phyloP scores from a whole-genome alignment of 352 stramenopile genomes.

The Globisporangium nunn region DNA sequence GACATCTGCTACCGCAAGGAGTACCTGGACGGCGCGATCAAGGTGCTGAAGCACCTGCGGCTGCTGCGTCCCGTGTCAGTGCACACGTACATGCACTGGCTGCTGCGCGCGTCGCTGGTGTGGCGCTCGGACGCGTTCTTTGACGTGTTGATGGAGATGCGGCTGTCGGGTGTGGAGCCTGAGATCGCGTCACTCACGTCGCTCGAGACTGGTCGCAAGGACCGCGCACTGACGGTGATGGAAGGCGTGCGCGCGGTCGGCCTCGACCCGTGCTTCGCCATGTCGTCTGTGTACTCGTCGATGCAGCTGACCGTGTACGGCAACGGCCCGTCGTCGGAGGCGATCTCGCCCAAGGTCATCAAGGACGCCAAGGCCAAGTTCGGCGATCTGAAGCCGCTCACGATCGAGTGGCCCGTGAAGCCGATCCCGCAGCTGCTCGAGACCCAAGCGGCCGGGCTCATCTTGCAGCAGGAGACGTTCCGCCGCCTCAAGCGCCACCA shows the following conservation, averaged over 20 bases:
- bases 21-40: slow-evolving; percentile 72
- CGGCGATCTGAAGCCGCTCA: slow-evolving; percentile 38
- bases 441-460: slow-evolving; percentile 69
- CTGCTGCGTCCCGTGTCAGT: slow-evolving; percentile 50
- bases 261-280: slow-evolving; percentile 79
- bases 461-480: slow-evolving; percentile 83
- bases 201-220: slow-evolving; percentile 76
- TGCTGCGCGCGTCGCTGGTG: slow-evolving; percentile 67
- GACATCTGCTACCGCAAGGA: slow-evolving; percentile 74
- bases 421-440: slow-evolving; percentile 78
- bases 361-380: slow-evolving; percentile 52
- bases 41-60: slow-evolving; percentile 71
- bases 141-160: slow-evolving; percentile 84
- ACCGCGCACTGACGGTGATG: slow-evolving; percentile 83
- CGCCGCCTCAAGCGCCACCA: slow-evolving; percentile 74
- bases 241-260: slow-evolving; percentile 78
- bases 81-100: slow-evolving; percentile 83
- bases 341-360: slow-evolving; percentile 44
- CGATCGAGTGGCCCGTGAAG: slow-evolving; percentile 65
- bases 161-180: slow-evolving; percentile 66
- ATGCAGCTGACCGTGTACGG: slow-evolving; percentile 70
- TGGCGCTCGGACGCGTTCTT: slow-evolving; percentile 82
- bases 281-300: slow-evolving; percentile 79
- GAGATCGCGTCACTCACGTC: slow-evolving; percentile 82
- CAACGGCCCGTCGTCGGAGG: slow-evolving; percentile 47